These are phyloP conservation scores for Blastocystis hominis DNA, from an alignment of 352 stramenopile genomes.

Conservation along the genomic window DNA sequence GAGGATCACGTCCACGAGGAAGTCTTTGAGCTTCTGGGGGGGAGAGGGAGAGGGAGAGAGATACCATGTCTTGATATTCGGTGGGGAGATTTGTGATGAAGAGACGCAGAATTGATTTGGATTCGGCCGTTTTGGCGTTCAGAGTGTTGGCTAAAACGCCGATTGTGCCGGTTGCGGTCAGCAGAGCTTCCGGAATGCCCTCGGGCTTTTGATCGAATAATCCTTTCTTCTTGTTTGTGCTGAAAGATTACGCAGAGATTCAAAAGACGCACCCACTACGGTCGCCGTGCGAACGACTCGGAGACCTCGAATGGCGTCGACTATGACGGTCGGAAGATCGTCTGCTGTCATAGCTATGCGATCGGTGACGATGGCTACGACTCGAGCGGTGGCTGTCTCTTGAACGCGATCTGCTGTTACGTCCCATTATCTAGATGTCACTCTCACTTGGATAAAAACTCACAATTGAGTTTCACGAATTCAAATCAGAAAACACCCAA, in stretches of 20 bases:
- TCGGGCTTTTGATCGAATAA: constrained; percentile 53
- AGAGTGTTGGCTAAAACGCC: background rate
- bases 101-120: constrained; percentile 17
- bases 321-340: background rate
- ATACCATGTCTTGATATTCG: constrained; percentile 43
- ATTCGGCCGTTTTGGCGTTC: background rate
- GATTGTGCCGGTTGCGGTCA: background rate
- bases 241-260: background rate
- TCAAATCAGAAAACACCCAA: background rate
- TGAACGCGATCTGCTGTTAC: constrained; percentile 22
- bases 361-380: constrained; percentile 9
- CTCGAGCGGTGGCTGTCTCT: background rate
- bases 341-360: background rate
- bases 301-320: background rate
- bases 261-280: background rate
- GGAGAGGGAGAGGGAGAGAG: background rate
- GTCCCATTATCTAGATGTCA: constrained; percentile 13
- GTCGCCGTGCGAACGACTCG: background rate
- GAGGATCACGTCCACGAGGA: constrained; percentile 38
- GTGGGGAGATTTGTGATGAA: constrained; percentile 46
- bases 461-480: background rate
- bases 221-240: background rate
- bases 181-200: constrained; percentile 30
- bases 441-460: background rate
- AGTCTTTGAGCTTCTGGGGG: constrained; percentile 26